Percentiles rank a stretch among this genome's conserved stretches.
phyloP scores from a whole-genome alignment of 2,329 filamentous ascomycete species.

The Aspergillus thermomutatus region DNA sequence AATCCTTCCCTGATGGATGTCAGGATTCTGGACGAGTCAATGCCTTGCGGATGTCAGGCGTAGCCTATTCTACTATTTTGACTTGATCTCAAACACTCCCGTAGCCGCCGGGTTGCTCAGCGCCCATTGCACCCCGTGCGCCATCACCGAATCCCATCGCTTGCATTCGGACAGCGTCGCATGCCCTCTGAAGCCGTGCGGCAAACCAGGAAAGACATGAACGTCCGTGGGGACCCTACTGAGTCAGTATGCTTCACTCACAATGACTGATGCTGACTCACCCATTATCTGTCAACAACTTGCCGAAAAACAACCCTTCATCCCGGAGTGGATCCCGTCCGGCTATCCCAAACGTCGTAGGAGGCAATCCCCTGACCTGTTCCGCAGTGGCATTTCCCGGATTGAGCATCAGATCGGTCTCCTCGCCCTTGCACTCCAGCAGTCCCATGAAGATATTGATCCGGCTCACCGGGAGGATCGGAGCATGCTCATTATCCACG shows the following conservation, averaged over 20 bases:
- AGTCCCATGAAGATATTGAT: constrained; percentile 32
- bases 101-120: constrained; percentile 18
- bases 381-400: constrained; percentile 33
- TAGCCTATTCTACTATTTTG: background rate
- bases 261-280: constrained; percentile 21
- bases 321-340: constrained; percentile 50
- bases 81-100: constrained; percentile 19
- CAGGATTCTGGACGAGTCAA: background rate
- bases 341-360: constrained; percentile 45
- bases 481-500: constrained; percentile 47
- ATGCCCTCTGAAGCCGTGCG: constrained; percentile 48
- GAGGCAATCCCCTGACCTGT: constrained; percentile 41
- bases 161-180: constrained; percentile 23
- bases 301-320: constrained; percentile 47
- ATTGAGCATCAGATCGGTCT: constrained; percentile 38
- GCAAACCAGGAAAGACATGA: constrained; percentile 51
- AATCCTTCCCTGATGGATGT: too few relatives aligned
- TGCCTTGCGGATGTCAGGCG: too few relatives aligned
- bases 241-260: background rate
- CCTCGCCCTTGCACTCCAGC: constrained; percentile 22
- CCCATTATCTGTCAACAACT: constrained; percentile 44
- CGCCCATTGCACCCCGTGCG: constrained; percentile 28
- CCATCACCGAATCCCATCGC: constrained; percentile 30
- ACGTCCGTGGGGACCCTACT: constrained; percentile 48
- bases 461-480: constrained; percentile 44